Base-by-base conservation (phyloP, 306 rosid species). In the Canavalia ensiformis region DNA sequence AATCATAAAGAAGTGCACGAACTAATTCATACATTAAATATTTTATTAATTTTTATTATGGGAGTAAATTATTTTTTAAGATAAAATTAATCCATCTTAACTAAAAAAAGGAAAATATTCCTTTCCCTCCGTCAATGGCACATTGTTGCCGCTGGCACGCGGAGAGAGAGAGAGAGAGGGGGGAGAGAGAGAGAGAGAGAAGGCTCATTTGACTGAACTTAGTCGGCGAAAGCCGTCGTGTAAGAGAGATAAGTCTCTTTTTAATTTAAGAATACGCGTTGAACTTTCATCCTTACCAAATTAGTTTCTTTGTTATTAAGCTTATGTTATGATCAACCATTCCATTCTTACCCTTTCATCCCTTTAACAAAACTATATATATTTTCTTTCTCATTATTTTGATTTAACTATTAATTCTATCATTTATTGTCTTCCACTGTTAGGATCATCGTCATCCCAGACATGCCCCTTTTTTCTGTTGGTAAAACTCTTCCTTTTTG, bases 191-290 rank as follows among this genome's bases (percentile, higher is more conserved):
- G 74, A 84, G 83, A 81, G 13, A 77, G 89, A 63, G 80, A 70
- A 62, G 64, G 79, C 83, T 88, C 25, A 18, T 87, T 93, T 90
- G 98, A 93, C 94, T 83, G 84, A 76, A 86, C 77, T 35, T 75
- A 50, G 96, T 91, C 97, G 96, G 93, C 94, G 71, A 76, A 65
- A 85, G 95, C 92, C 94, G 92, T 82, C 92, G 25, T 68, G 25
- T 18, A 66, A 77, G 67, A 72, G 73, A 69, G 73, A 75, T 79
- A 50, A 76, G 69, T 55, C 63, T 51, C 74, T 83, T 66, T 77
- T 82, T 70, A 67, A 30, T 84, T 46, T 83, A 82, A 82, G 76
- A 87, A 90, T 90, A 82, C 99, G 95, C 97, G 94, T 92, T 88
- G 86, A 85, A 88, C 56, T 56, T 86, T 87, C 89, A 78, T 73